phyloP scores from a whole-genome alignment of 2,329 filamentous ascomycete species.

The Epichloe bromicola region DNA sequence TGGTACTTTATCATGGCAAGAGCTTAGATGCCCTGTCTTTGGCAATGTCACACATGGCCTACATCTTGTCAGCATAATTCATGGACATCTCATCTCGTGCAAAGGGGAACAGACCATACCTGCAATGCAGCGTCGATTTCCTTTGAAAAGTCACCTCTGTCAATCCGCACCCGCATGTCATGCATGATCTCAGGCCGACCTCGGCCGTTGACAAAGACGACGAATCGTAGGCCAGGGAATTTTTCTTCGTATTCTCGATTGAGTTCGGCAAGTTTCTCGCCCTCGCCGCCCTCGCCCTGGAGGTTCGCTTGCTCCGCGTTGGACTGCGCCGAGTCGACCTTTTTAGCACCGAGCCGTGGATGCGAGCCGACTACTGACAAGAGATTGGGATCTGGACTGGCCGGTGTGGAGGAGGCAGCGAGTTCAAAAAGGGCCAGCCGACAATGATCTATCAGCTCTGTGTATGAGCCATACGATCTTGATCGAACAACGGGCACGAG shows the following conservation, averaged over 20 bases:
- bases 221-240: constrained; percentile 76
- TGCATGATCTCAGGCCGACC: constrained; percentile 61
- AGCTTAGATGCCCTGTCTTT: constrained; percentile 63
- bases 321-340: constrained; percentile 70
- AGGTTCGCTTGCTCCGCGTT: constrained; percentile 71
- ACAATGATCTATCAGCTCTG: constrained; percentile 54
- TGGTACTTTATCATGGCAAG: background rate
- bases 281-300: constrained; percentile 40
- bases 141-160: constrained; percentile 45
- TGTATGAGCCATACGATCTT: constrained; percentile 50
- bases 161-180: constrained; percentile 67
- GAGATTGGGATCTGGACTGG: constrained; percentile 39
- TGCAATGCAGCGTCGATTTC: constrained; percentile 65
- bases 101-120: constrained; percentile 29
- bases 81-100: background rate
- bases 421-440: constrained; percentile 48
- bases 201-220: constrained; percentile 83
- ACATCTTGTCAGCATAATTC: constrained; percentile 9
- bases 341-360: constrained; percentile 72
- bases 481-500: constrained; percentile 52
- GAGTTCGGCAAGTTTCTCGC: constrained; percentile 48
- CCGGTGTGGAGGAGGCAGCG: constrained; percentile 32
- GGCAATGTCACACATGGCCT: constrained; percentile 91
- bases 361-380: constrained; percentile 68
- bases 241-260: constrained; percentile 68